phyloP scores from a whole-genome alignment of 495 filamentous ascomycete species.

The Barbatosphaeria neglecta region DNA sequence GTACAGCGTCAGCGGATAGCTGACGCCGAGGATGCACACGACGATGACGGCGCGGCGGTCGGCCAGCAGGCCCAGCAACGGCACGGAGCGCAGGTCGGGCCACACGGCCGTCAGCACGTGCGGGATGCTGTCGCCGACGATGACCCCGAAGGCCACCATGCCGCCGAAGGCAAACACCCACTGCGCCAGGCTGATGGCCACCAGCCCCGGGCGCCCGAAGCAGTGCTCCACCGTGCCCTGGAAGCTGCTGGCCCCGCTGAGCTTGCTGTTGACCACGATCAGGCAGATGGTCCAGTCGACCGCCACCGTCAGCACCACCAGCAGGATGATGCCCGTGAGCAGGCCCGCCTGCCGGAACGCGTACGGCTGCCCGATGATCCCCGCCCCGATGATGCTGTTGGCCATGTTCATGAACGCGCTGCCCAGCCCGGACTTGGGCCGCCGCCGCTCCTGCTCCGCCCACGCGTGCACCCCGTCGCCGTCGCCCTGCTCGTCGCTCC shows the following conservation, averaged over 20 bases:
- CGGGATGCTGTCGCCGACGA: conserved; percentile 91
- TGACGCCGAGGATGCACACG: conserved; percentile 70
- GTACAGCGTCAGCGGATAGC: conserved; percentile 88
- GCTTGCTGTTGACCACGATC: conserved; percentile 90
- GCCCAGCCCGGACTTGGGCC: conserved; percentile 37
- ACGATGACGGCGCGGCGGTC: conserved; percentile 76
- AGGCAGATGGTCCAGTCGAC: conserved; percentile 95
- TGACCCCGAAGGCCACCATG: conserved; percentile 96
- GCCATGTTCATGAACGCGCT: conserved; percentile 95
- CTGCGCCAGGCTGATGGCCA: conserved; percentile 85
- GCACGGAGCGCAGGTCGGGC: conserved; percentile 57
- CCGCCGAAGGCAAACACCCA: conserved; percentile 98
- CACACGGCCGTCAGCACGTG: conserved; percentile 76
- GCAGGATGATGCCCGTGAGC: conserved; percentile 61
- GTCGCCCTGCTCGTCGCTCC: conserved; percentile 50
- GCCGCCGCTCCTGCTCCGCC: conserved; percentile 28
- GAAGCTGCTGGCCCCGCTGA: conserved; percentile 84
- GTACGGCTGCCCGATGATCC: conserved; percentile 96
- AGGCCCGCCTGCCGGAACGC: conserved; percentile 86
- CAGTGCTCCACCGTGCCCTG: conserved; percentile 91
- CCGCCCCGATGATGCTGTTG: conserved; percentile 94
- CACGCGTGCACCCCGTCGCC: conserved; percentile 25
- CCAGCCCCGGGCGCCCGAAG: conserved; percentile 75
- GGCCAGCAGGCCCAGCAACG: conserved; percentile 69
- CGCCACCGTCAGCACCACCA: conserved; percentile 67